Percentiles rank a stretch among this genome's conserved stretches.
Evolutionary conservation across 306 rosid genomes (phyloP).

Genomic region (Abrus precatorius): DNA sequence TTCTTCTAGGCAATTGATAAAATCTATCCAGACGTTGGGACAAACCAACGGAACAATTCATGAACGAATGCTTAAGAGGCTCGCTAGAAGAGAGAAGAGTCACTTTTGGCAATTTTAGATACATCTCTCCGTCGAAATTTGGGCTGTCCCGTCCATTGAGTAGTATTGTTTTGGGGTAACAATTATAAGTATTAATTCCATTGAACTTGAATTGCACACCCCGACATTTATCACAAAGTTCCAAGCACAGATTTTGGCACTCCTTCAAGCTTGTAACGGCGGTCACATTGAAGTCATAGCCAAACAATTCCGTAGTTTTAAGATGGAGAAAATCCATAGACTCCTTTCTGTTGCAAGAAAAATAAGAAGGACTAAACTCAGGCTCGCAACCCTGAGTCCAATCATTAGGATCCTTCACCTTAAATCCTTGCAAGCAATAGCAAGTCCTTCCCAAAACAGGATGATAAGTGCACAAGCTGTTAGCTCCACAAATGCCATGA

Average conservation of each 20-base stretch:
- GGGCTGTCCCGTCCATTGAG: conserved; percentile 55
- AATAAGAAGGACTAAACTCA: conserved; percentile 29
- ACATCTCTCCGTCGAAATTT: conserved; percentile 46
- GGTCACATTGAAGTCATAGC: conserved; percentile 49
- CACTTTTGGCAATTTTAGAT: conserved; percentile 53
- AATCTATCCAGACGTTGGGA: conserved; percentile 26
- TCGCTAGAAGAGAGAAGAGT: background rate
- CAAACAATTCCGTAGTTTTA: conserved; percentile 54
- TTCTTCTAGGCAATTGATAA: conserved; percentile 33
- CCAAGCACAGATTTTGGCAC: conserved; percentile 58
- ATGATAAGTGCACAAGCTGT: conserved; percentile 59
- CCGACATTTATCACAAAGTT: conserved; percentile 51
- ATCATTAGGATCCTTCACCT: conserved; percentile 48
- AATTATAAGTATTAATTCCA: conserved; percentile 21
- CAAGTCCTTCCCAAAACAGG: conserved; percentile 57
- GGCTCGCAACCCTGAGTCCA: conserved; percentile 68
- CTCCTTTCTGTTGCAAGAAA: conserved; percentile 39
- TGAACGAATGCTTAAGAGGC: background rate
- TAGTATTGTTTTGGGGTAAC: conserved; percentile 58
- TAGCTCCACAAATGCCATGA: conserved; percentile 70
- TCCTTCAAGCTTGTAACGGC: conserved; percentile 46
- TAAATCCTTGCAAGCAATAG: conserved; percentile 61
- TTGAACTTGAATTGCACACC: conserved; percentile 57
- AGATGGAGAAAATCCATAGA: conserved; percentile 52
- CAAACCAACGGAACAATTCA: conserved; percentile 46